Evolutionary conservation across 805 yeast genomes (phyloP).

Genomic region (Starmera caribaea): DNA sequence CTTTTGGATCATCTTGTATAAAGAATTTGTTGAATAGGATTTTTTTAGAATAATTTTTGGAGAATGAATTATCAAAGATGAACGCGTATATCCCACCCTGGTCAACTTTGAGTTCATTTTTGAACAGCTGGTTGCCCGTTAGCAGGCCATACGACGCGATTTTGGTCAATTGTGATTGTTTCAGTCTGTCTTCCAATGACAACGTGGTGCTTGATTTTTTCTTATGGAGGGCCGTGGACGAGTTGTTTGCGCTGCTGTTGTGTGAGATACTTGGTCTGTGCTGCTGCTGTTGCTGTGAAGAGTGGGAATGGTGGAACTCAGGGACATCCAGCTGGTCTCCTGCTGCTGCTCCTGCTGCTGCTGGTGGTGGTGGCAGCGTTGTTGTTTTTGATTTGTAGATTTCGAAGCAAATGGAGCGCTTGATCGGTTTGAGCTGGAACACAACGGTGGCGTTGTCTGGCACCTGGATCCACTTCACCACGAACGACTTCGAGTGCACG

Average conservation of each 20-base stretch:
- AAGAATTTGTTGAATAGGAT: slow-evolving; percentile 47
- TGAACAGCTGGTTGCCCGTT: slow-evolving; percentile 49
- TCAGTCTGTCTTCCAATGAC: slow-evolving; percentile 48
- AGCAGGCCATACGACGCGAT: slow-evolving; percentile 49
- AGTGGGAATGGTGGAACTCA: no score
- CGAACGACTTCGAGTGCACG: slow-evolving; percentile 79
- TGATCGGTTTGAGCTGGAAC: slow-evolving; percentile 78
- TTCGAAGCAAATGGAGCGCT: slow-evolving; percentile 41
- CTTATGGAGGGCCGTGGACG: slow-evolving; percentile 16
- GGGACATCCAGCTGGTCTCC: background rate
- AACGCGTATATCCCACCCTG: slow-evolving; percentile 74
- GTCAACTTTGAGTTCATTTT: slow-evolving; percentile 50
- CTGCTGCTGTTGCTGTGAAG: slow-evolving; percentile 22
- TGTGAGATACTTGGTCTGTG: slow-evolving; percentile 1
- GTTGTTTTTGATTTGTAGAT: slow-evolving; percentile 19
- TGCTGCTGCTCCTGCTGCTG: background rate
- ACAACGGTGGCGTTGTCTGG: slow-evolving; percentile 55
- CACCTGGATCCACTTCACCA: slow-evolving; percentile 84
- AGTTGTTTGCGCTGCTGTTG: slow-evolving; percentile 4
- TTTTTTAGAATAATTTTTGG: slow-evolving; percentile 76
- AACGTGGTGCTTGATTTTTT: slow-evolving; percentile 27
- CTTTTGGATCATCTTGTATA: slow-evolving; percentile 12
- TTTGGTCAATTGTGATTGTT: slow-evolving; percentile 38
- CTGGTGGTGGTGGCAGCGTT: slow-evolving; percentile 3
- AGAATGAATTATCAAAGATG: slow-evolving; percentile 85